Conservation (phyloP, 352 stramenopile genomes). For the Phytophthora quininea region DNA sequence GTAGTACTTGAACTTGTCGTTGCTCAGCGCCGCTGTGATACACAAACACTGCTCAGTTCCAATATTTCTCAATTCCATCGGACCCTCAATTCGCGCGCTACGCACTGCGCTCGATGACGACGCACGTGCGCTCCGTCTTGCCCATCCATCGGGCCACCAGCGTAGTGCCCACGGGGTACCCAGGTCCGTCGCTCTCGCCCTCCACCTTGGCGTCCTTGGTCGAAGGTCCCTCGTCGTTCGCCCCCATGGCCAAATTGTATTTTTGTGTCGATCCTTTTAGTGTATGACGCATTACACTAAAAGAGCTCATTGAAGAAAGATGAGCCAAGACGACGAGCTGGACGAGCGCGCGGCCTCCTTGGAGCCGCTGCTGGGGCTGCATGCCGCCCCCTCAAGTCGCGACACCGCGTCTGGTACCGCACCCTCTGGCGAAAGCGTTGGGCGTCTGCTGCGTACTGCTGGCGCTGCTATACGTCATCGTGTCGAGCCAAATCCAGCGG, state of each 20-base stretch:
- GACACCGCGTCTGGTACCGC: conserved; percentile 27
- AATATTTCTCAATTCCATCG: conserved; percentile 12
- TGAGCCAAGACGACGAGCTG: conserved; percentile 24
- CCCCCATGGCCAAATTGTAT: conserved; percentile 15
- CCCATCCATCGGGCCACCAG: conserved; percentile 80
- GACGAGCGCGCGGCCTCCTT: conserved; percentile 33
- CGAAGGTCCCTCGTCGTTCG: conserved; percentile 9
- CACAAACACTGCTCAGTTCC: conserved; percentile 18
- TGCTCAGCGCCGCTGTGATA: conserved; percentile 47
- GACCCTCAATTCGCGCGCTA: conserved; percentile 1
- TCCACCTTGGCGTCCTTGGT: conserved; percentile 22
- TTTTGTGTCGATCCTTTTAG: too few species aligned
- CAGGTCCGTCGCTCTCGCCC: conserved; percentile 26
- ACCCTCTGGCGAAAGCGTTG: conserved; percentile 15
- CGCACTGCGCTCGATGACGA: conserved; percentile 81
- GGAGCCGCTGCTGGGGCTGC: conserved; percentile 36
- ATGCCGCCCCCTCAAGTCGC: conserved; percentile 8
- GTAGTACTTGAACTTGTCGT: conserved; percentile 85
- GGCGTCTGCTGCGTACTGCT: conserved; percentile 33
- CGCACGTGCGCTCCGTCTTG: conserved; percentile 77
- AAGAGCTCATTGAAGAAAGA: neutral
- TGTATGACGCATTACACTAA: too few species aligned
- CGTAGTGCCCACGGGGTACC: conserved; percentile 64
- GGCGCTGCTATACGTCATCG: conserved; percentile 44
- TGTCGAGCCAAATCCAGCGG: conserved; percentile 56